These are phyloP conservation scores for Penicillium lagena DNA, from an alignment of 495 filamentous ascomycete genomes.

Conservation along the genomic window DNA sequence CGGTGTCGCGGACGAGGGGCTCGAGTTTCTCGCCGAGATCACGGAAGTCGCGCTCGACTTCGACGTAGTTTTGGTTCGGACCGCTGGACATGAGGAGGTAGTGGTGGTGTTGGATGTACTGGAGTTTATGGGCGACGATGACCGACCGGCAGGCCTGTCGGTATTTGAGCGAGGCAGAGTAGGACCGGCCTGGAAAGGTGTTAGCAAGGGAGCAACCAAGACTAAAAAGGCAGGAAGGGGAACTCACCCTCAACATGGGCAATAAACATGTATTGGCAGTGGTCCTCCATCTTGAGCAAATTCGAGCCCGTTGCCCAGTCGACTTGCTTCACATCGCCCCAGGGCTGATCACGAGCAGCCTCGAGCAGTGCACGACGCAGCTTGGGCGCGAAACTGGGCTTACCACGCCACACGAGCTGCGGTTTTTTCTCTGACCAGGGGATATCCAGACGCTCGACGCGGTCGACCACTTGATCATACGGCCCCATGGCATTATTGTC, in stretches of 20 bases:
- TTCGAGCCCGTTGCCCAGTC: conserved; percentile 37
- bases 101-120: conserved; percentile 40
- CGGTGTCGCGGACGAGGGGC: conserved; percentile 34
- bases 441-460: conserved; percentile 24
- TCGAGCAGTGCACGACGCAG: conserved; percentile 44
- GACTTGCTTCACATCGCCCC: conserved; percentile 51
- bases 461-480: conserved; percentile 50
- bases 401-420: conserved; percentile 66
- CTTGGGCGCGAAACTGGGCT: conserved; percentile 35
- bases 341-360: conserved; percentile 38
- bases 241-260: conserved; percentile 50
- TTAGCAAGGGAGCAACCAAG: neutral
- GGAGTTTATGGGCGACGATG: conserved; percentile 44
- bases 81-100: conserved; percentile 37
- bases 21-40: conserved; percentile 49
- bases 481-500: conserved; percentile 51
- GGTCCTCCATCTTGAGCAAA: conserved; percentile 44
- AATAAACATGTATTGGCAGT: conserved; percentile 53
- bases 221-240: neutral
- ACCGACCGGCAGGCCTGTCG: conserved; percentile 56
- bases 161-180: conserved; percentile 53
- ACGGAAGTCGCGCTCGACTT: conserved; percentile 51
- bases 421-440: conserved; percentile 45
- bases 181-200: conserved; percentile 30
- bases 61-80: conserved; percentile 54